phyloP scores from a whole-genome alignment of 371 early-diverging fungal genomes.

The Sporodiniella umbellata region DNA sequence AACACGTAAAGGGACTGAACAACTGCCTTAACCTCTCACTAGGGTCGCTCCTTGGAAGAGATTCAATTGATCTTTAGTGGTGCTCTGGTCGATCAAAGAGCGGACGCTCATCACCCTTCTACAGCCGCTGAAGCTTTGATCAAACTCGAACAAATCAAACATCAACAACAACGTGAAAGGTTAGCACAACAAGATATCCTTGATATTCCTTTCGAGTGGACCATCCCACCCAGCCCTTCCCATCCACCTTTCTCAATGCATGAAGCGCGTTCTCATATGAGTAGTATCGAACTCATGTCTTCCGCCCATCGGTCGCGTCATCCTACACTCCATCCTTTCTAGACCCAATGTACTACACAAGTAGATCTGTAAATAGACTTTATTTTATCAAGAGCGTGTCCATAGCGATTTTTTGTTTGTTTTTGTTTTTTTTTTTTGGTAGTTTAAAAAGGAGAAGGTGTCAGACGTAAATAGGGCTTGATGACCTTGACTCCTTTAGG shows the following conservation, averaged over 20 bases:
- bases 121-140: constrained; percentile 45
- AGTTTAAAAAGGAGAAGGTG: constrained; percentile 57
- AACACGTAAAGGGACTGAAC: too few relatives aligned
- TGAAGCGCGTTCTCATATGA: background rate
- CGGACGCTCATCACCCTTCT: constrained; percentile 48
- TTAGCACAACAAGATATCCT: constrained; percentile 1
- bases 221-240: background rate
- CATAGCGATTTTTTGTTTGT: too few relatives aligned
- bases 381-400: too few relatives aligned
- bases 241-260: background rate
- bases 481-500: constrained; percentile 75
- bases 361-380: background rate
- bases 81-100: constrained; percentile 35
- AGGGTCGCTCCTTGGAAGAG: constrained; percentile 43
- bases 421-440: too few relatives aligned
- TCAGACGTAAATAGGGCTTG: constrained; percentile 84
- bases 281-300: background rate
- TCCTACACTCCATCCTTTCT: too few relatives aligned
- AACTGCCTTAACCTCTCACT: too few relatives aligned
- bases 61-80: constrained; percentile 49
- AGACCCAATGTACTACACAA: too few relatives aligned
- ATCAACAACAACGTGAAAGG: constrained; percentile 11
- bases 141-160: constrained; percentile 24
- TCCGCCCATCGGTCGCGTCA: too few relatives aligned
- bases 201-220: constrained; percentile 9